phyloP scores from a whole-genome alignment of 78 protist genomes.

The Blattamonas nauphoetae region DNA sequence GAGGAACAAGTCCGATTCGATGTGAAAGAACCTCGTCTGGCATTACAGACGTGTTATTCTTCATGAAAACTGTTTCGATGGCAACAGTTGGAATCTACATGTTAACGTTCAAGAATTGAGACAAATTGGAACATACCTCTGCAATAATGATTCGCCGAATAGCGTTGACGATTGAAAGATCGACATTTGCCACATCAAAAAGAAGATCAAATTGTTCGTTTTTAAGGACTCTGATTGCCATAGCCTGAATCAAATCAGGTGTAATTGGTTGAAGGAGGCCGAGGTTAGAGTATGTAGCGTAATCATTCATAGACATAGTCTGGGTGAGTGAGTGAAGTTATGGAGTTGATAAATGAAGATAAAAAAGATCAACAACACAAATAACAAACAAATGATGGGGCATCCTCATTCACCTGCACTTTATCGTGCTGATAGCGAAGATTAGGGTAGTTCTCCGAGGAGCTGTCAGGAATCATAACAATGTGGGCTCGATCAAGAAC shows the following conservation, averaged over 20 bases:
- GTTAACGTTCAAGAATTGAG: neutral
- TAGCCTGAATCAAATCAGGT: neutral
- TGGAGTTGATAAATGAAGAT: too few relatives aligned
- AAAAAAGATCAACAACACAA: too few relatives aligned
- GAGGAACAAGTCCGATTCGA: constrained; percentile 72
- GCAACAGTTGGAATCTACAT: constrained; percentile 72
- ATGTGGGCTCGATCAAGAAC: too few relatives aligned
- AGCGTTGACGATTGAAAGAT: constrained; percentile 82
- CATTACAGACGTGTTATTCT: constrained; percentile 72
- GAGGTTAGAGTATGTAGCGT: neutral
- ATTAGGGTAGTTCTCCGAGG: too few relatives aligned
- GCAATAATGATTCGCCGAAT: constrained; percentile 73
- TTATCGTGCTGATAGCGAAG: too few relatives aligned
- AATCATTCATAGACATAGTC: too few relatives aligned
- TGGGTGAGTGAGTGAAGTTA: too few relatives aligned
- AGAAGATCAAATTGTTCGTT: constrained; percentile 13
- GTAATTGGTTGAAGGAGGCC: neutral
- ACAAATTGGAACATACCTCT: constrained; percentile 35
- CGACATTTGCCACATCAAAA: constrained; percentile 70
- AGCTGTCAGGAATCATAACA: too few relatives aligned
- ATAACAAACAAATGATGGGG: too few relatives aligned
- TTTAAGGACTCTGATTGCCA: neutral
- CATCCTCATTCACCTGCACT: too few relatives aligned
- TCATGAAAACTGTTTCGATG: constrained; percentile 65
- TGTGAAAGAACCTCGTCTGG: constrained; percentile 72